phyloP scores from a whole-genome alignment of 495 filamentous ascomycete species.

The Hamigera avellanea region DNA sequence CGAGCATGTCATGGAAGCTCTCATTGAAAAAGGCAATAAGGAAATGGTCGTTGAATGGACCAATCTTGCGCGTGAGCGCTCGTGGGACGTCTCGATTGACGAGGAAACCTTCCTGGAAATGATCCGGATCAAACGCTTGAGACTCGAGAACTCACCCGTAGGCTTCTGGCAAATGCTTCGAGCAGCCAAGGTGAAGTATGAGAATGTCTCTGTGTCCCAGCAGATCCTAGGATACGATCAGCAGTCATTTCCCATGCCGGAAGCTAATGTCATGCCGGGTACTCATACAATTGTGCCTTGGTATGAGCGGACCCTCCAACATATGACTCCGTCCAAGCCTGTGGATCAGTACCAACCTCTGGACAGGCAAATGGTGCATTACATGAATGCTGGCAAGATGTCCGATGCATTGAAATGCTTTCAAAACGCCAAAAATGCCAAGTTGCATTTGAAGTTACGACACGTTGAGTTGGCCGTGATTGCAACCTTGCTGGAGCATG shows the following conservation, averaged over 20 bases:
- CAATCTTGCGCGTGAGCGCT: constrained; percentile 14
- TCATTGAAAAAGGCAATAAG: constrained; percentile 25
- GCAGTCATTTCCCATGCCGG: constrained; percentile 11
- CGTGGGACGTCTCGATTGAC: constrained; percentile 23
- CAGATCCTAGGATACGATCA: constrained; percentile 27
- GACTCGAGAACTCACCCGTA: constrained; percentile 23
- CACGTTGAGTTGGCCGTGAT: constrained; percentile 28
- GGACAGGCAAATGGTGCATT: constrained; percentile 24
- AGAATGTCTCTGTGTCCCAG: constrained; percentile 20
- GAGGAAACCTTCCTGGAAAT: constrained; percentile 17
- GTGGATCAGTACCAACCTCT: constrained; percentile 23
- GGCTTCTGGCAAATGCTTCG: constrained; percentile 35
- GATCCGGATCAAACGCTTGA: constrained; percentile 16
- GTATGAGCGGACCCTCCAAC: constrained; percentile 18
- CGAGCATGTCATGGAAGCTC: constrained; percentile 29
- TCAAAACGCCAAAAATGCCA: constrained; percentile 13
- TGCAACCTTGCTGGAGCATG: constrained; percentile 23
- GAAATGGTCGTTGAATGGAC: constrained; percentile 18
- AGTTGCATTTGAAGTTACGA: constrained; percentile 17
- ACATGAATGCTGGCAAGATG: constrained; percentile 25
- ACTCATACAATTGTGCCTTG: constrained; percentile 7
- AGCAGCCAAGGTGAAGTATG: constrained; percentile 22
- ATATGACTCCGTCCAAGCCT: constrained; percentile 14
- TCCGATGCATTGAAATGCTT: constrained; percentile 17
- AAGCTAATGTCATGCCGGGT: constrained; percentile 12